A percentile compares a stretch with the other conserved stretches of the same genome.
Evolutionary conservation across 371 early-diverging fungal species (phyloP).

Genomic region (Coemansia sp.): DNA sequence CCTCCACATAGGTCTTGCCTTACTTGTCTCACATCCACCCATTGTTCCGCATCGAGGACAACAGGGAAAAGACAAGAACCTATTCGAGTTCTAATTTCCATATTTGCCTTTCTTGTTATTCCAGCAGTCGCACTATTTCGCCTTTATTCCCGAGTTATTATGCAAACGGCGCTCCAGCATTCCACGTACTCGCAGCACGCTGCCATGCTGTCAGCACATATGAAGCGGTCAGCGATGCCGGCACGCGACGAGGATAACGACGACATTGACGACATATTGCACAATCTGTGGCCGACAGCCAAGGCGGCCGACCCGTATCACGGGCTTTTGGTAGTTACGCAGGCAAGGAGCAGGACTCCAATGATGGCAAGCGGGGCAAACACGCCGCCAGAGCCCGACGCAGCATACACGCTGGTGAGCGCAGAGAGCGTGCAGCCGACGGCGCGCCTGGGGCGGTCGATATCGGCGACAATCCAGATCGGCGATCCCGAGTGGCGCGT

Average conservation of each 20-base stretch:
- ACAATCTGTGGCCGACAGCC: slow-evolving; percentile 41
- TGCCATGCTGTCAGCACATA: slow-evolving; percentile 4
- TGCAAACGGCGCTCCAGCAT: slow-evolving; percentile 38
- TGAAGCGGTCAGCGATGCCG: not conserved
- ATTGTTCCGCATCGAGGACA: not conserved
- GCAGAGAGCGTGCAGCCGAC: not conserved
- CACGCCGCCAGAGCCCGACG: slow-evolving; percentile 1
- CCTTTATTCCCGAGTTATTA: not conserved
- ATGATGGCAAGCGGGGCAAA: not conserved
- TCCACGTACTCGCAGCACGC: slow-evolving; percentile 5
- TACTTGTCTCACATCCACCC: not conserved
- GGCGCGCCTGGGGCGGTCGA: slow-evolving; percentile 8
- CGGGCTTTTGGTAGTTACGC: not conserved
- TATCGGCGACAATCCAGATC: slow-evolving; percentile 40
- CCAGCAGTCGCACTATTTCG: slow-evolving; percentile 1
- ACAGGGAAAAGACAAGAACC: slow-evolving; percentile 3
- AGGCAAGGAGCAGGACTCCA: slow-evolving; percentile 23
- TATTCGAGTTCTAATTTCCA: too few species aligned
- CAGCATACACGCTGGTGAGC: slow-evolving; percentile 1
- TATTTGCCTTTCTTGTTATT: too few species aligned
- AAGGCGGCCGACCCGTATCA: not conserved
- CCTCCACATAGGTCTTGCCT: not conserved
- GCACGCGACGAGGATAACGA: slow-evolving; percentile 25
- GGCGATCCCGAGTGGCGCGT: slow-evolving; percentile 50
- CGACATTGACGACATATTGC: slow-evolving; percentile 47